phyloP scores from a whole-genome alignment of 1,139 yeast species.

The Yarrowia galli region DNA sequence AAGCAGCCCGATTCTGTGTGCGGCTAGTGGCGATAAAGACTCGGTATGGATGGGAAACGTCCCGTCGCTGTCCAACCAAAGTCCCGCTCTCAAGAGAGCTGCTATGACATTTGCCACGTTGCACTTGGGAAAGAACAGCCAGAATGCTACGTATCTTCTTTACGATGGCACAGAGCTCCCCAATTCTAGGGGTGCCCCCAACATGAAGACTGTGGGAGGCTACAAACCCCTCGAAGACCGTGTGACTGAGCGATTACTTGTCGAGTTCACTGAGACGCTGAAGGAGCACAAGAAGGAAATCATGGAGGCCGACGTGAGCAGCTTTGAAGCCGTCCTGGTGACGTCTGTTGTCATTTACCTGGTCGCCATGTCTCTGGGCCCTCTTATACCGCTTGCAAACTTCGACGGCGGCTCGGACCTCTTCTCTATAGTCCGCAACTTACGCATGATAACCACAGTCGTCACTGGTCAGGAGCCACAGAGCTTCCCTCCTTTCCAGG shows the following conservation, averaged over 20 bases:
- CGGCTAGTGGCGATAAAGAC: constrained; percentile 1
- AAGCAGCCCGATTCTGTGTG: constrained; percentile 15
- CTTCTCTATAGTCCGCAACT: constrained; percentile 1
- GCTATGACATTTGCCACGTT: constrained; percentile 13
- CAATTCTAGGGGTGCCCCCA: background rate
- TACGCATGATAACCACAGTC: background rate
- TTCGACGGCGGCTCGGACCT: constrained; percentile 29
- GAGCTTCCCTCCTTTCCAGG: background rate
- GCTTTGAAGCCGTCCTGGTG: background rate
- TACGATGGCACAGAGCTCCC: background rate
- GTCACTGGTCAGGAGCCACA: constrained; percentile 2
- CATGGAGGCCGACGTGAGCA: background rate
- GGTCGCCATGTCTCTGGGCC: constrained; percentile 26
- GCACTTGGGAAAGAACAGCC: constrained; percentile 16
- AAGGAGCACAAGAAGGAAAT: background rate
- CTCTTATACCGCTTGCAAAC: constrained; percentile 9
- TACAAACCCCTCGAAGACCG: constrained; percentile 25
- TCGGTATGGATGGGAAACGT: constrained; percentile 8
- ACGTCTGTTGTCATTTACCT: constrained; percentile 13
- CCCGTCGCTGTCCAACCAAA: background rate
- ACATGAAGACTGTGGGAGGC: constrained; percentile 9
- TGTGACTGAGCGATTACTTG: background rate
- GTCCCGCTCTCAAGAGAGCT: constrained; percentile 16
- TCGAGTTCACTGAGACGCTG: constrained; percentile 11
- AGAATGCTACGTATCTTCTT: background rate